phyloP scores from a whole-genome alignment of 495 filamentous ascomycete genomes.

The Daldinia loculata region DNA sequence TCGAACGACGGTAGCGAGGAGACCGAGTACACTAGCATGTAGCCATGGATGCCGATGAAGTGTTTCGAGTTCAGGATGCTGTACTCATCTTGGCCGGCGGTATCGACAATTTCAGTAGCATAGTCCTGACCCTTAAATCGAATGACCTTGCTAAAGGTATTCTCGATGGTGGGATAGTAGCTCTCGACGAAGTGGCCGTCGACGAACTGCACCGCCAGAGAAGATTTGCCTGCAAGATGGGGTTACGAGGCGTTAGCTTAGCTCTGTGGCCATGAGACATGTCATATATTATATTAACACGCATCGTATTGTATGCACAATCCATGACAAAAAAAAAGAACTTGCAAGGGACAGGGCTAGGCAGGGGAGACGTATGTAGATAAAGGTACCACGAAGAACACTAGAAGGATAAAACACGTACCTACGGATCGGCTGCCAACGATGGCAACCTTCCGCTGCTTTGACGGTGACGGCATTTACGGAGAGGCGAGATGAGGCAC shows the following conservation, averaged over 20 bases:
- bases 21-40: slow-evolving; percentile 97
- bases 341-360: slow-evolving; percentile 17
- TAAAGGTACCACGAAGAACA: not conserved
- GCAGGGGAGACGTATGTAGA: not conserved
- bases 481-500: not conserved
- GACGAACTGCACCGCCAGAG: slow-evolving; percentile 96
- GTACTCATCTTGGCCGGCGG: slow-evolving; percentile 99
- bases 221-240: slow-evolving; percentile 82
- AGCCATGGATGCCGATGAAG: slow-evolving; percentile 99
- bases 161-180: slow-evolving; percentile 99
- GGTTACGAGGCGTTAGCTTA: slow-evolving; percentile 25
- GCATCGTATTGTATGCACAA: slow-evolving; percentile 8
- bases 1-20: slow-evolving; percentile 93
- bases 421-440: slow-evolving; percentile 97
- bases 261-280: slow-evolving; percentile 13
- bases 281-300: slow-evolving; percentile 8
- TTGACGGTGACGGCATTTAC: slow-evolving; percentile 81
- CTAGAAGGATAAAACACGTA: slow-evolving; percentile 53
- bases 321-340: slow-evolving; percentile 12
- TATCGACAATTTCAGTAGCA: slow-evolving; percentile 98
- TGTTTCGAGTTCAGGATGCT: slow-evolving; percentile 98
- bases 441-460: slow-evolving; percentile 97
- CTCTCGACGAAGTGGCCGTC: slow-evolving; percentile 98
- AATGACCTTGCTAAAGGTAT: slow-evolving; percentile 96
- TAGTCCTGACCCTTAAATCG: slow-evolving; percentile 90